Percentiles rank a stretch among this genome's conserved stretches.
Evolutionary conservation across 306 rosid species (phyloP).

Genomic region (Spatholobus suberectus): DNA sequence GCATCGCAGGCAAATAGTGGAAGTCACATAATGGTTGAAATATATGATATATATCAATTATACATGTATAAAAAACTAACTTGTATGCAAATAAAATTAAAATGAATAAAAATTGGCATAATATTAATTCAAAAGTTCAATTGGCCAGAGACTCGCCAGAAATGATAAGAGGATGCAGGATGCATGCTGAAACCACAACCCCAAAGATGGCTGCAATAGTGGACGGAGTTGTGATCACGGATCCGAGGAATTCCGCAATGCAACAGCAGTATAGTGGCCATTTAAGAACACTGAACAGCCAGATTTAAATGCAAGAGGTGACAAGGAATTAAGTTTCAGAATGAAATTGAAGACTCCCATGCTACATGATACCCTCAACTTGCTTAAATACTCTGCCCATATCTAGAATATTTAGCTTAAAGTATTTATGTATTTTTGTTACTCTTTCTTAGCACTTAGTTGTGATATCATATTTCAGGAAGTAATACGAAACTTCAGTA

Average conservation of each 20-base stretch:
- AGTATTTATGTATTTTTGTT: not conserved
- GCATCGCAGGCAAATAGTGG: not conserved
- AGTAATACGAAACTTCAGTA: not conserved
- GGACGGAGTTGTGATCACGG: too few relatives aligned
- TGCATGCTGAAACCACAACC: too few relatives aligned
- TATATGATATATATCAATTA: too few relatives aligned
- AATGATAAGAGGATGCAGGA: too few relatives aligned
- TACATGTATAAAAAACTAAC: too few relatives aligned
- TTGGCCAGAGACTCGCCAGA: too few relatives aligned
- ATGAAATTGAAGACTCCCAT: not conserved
- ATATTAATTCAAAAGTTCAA: not conserved
- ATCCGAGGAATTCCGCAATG: too few relatives aligned
- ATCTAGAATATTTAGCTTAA: not conserved
- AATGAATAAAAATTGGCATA: not conserved
- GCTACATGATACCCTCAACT: not conserved
- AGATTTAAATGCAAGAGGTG: not conserved
- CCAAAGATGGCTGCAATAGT: too few relatives aligned
- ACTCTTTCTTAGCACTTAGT: constrained; percentile 1
- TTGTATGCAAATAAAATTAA: not conserved
- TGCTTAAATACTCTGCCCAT: not conserved
- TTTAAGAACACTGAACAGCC: not conserved
- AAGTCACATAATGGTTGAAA: not conserved
- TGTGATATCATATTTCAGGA: constrained; percentile 2
- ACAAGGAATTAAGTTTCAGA: constrained; percentile 15
- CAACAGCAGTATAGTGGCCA: not conserved